Percentiles rank a stretch among this genome's conserved stretches.
These are phyloP conservation scores for Starmerella asiatica DNA, from an alignment of 805 yeast genomes.

Conservation along the genomic window DNA sequence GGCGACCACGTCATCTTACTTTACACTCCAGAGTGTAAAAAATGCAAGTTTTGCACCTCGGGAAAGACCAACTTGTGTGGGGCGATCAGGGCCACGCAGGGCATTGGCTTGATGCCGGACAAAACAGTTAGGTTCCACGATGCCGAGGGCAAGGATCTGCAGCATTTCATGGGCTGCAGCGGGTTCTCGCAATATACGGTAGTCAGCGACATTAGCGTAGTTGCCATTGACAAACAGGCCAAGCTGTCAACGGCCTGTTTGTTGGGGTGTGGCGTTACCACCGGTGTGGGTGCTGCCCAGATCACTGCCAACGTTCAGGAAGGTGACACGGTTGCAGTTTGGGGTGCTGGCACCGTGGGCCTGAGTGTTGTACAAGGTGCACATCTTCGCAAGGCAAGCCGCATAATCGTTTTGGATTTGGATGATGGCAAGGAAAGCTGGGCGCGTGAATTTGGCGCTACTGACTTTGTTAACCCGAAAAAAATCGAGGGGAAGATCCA, in stretches of 20 bases:
- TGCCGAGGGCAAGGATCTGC: slow-evolving; percentile 56
- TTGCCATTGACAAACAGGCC: slow-evolving; percentile 75
- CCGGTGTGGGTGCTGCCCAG: slow-evolving; percentile 96
- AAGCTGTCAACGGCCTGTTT: slow-evolving; percentile 77
- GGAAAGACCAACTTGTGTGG: slow-evolving; percentile 97
- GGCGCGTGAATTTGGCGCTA: slow-evolving; percentile 86
- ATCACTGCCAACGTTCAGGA: slow-evolving; percentile 80
- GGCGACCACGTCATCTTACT: slow-evolving; percentile 92
- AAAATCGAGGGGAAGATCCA: slow-evolving; percentile 57
- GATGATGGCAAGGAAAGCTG: slow-evolving; percentile 73
- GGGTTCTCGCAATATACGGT: slow-evolving; percentile 96
- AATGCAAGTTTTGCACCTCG: slow-evolving; percentile 87
- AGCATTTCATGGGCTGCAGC: slow-evolving; percentile 97
- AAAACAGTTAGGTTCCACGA: slow-evolving; percentile 80
- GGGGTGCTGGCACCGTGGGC: slow-evolving; percentile 98
- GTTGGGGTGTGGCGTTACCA: slow-evolving; percentile 96
- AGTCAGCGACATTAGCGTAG: slow-evolving; percentile 93
- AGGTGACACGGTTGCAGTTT: slow-evolving; percentile 90
- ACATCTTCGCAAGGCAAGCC: slow-evolving; percentile 60
- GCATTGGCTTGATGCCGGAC: slow-evolving; percentile 97
- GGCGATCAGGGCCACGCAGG: slow-evolving; percentile 92
- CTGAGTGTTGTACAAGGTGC: slow-evolving; percentile 95
- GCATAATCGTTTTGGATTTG: slow-evolving; percentile 70
- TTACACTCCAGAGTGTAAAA: slow-evolving; percentile 92
- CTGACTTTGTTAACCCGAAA: slow-evolving; percentile 81